Conservation (phyloP, 257 asterid species). For the Penstemon davidsonii region DNA sequence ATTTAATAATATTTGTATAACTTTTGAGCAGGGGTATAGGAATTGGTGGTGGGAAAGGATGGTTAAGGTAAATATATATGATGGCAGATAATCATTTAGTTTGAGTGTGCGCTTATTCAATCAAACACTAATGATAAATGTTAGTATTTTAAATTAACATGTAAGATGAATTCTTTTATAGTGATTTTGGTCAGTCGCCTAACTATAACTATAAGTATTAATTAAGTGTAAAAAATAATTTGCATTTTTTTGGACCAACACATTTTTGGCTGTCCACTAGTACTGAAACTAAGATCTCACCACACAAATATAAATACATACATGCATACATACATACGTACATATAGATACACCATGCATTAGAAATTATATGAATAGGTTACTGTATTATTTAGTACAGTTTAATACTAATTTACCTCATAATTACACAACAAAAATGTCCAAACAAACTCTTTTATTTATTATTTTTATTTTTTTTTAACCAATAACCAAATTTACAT, state of each 20-base stretch:
- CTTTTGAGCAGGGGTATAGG: slow-evolving; percentile 22
- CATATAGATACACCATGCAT: too few relatives aligned
- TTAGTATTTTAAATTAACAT: background rate
- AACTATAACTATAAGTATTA: background rate
- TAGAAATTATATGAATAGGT: too few relatives aligned
- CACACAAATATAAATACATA: too few relatives aligned
- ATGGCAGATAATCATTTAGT: slow-evolving; percentile 27
- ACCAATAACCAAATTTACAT: too few relatives aligned
- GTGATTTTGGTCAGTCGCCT: background rate
- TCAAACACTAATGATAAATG: slow-evolving; percentile 24
- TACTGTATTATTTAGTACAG: too few relatives aligned
- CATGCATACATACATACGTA: too few relatives aligned
- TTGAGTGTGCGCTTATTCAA: slow-evolving; percentile 31
- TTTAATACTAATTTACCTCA: too few relatives aligned
- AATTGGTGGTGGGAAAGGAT: slow-evolving; percentile 35
- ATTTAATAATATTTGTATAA: slow-evolving; percentile 17
- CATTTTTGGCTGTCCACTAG: background rate
- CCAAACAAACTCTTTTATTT: too few relatives aligned
- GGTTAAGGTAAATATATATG: slow-evolving; percentile 35
- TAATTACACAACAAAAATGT: too few relatives aligned
- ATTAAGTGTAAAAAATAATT: background rate
- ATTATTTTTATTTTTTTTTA: too few relatives aligned
- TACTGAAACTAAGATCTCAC: too few relatives aligned
- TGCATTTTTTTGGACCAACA: background rate
- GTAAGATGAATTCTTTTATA: slow-evolving; percentile 2